A percentile compares a stretch with the other conserved stretches of the same genome.
phyloP scores from a whole-genome alignment of 1,284 basidiomycete species.

The Grifola frondosa region DNA sequence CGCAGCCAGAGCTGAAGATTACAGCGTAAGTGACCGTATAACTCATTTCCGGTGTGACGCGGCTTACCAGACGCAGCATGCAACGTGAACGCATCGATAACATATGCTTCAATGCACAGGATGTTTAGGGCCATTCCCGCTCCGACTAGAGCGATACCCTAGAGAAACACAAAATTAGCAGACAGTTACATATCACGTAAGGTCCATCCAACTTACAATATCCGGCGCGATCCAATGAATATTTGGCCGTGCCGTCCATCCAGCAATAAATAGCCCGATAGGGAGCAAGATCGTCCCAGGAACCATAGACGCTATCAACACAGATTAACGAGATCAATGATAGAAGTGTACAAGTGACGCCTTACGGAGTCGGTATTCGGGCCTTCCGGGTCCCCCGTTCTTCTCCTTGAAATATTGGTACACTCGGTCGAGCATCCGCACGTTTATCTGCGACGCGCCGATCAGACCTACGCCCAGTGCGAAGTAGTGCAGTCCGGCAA shows the following conservation, averaged over 20 bases:
- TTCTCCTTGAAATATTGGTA: slow-evolving; percentile 51
- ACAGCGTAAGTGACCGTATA: slow-evolving; percentile 8
- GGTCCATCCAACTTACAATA: slow-evolving; percentile 55
- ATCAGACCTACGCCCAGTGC: slow-evolving; percentile 59
- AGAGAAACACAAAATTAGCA: no score
- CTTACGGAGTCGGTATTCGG: slow-evolving; percentile 47
- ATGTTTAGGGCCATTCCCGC: slow-evolving; percentile 55
- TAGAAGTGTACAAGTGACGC: neutral
- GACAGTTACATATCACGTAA: no score
- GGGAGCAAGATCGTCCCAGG: slow-evolving; percentile 55
- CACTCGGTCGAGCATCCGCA: slow-evolving; percentile 52
- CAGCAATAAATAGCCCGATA: slow-evolving; percentile 59
- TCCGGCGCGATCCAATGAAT: slow-evolving; percentile 70
- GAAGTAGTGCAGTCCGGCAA: slow-evolving; percentile 64
- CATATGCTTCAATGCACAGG: slow-evolving; percentile 61
- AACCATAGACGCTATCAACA: slow-evolving; percentile 54
- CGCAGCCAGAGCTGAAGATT: slow-evolving; percentile 52
- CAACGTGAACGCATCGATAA: slow-evolving; percentile 66
- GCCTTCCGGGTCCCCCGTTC: slow-evolving; percentile 54
- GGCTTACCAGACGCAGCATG: slow-evolving; percentile 59
- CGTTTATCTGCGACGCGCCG: slow-evolving; percentile 57
- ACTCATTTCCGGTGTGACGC: slow-evolving; percentile 15
- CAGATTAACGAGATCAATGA: neutral
- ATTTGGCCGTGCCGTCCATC: slow-evolving; percentile 60
- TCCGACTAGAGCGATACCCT: slow-evolving; percentile 60